Percentiles rank a stretch among this genome's conserved stretches.
Evolutionary conservation across 768 basidiomycete species (phyloP).

Genomic region (Chalciporus sphaerocephalus): DNA sequence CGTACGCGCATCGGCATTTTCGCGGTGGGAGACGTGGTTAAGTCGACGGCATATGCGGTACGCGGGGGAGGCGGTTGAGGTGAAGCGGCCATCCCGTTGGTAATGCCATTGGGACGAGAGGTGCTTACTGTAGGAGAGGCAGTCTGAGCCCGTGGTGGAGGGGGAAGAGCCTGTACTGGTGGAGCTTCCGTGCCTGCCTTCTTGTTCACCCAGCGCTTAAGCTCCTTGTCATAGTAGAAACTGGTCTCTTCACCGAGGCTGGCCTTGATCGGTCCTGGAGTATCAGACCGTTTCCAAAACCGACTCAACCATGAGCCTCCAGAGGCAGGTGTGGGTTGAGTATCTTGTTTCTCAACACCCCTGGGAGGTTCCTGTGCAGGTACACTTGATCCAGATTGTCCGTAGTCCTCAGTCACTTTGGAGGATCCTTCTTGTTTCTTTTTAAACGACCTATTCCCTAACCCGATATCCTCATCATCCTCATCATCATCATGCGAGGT

Average conservation of each 20-base stretch:
- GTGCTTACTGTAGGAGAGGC: slow-evolving; percentile 64
- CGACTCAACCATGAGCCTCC: slow-evolving; percentile 75
- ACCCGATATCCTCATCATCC: slow-evolving; percentile 90
- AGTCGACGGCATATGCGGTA: slow-evolving; percentile 62
- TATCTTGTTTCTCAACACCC: slow-evolving; percentile 27
- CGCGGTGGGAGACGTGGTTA: slow-evolving; percentile 48
- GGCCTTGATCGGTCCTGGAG: slow-evolving; percentile 77
- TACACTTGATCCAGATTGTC: slow-evolving; percentile 14
- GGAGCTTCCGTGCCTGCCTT: slow-evolving; percentile 60
- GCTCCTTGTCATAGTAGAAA: slow-evolving; percentile 94
- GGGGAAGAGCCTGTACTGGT: slow-evolving; percentile 53
- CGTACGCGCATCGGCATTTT: slow-evolving; percentile 54
- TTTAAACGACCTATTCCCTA: slow-evolving; percentile 67
- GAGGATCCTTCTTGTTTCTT: slow-evolving; percentile 29
- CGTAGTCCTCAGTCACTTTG: slow-evolving; percentile 24
- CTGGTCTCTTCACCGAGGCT: slow-evolving; percentile 87
- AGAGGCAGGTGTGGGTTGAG: slow-evolving; percentile 27
- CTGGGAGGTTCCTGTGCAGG: slow-evolving; percentile 11
- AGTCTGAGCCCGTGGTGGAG: slow-evolving; percentile 83
- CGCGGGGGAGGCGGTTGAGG: slow-evolving; percentile 33
- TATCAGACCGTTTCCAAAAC: slow-evolving; percentile 69
- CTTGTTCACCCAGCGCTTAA: slow-evolving; percentile 94
- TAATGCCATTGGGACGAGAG: slow-evolving; percentile 33
- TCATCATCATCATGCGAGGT: slow-evolving; percentile 49
- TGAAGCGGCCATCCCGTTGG: slow-evolving; percentile 12